phyloP scores from a whole-genome alignment of 768 basidiomycete genomes.

The Suillus ampliporus region DNA sequence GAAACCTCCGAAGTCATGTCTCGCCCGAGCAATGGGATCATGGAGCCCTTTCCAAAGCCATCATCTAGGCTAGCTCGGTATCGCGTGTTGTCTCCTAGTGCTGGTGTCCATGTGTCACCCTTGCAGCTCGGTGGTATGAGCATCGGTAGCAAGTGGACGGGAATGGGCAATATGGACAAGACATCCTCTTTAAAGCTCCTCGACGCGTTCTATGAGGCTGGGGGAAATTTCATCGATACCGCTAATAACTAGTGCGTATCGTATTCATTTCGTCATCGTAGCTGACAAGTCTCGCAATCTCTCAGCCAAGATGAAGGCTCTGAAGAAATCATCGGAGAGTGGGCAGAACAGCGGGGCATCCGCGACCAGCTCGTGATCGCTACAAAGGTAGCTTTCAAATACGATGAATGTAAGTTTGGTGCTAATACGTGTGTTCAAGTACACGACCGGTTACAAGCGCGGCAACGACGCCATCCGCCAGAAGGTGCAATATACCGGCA shows the following conservation, averaged over 20 bases:
- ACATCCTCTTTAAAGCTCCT: slow-evolving; percentile 48
- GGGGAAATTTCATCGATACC: slow-evolving; percentile 54
- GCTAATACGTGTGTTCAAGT: slow-evolving; percentile 16
- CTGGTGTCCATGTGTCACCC: slow-evolving; percentile 55
- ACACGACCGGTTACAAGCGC: slow-evolving; percentile 28
- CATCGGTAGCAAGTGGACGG: slow-evolving; percentile 44
- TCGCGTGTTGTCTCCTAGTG: slow-evolving; percentile 44
- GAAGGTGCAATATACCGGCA: slow-evolving; percentile 44
- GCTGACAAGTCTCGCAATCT: neutral
- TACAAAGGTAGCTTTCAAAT: slow-evolving; percentile 39
- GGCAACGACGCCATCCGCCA: slow-evolving; percentile 22
- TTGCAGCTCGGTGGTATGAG: slow-evolving; percentile 54
- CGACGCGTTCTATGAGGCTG: slow-evolving; percentile 18
- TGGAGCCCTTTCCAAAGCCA: slow-evolving; percentile 29
- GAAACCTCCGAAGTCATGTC: neutral
- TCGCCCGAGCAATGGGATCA: too few species aligned
- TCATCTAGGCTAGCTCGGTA: slow-evolving; percentile 42
- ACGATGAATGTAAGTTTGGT: neutral
- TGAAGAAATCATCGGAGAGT: slow-evolving; percentile 55
- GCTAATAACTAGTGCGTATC: slow-evolving; percentile 47
- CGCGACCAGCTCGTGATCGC: slow-evolving; percentile 54
- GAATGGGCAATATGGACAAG: slow-evolving; percentile 48
- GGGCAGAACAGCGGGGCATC: slow-evolving; percentile 46
- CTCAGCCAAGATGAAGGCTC: slow-evolving; percentile 43
- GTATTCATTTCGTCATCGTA: neutral